Percentiles rank a stretch among this genome's conserved stretches.
phyloP scores from a whole-genome alignment of 2,329 filamentous ascomycete species.

The Amesomyces nigricolor region DNA sequence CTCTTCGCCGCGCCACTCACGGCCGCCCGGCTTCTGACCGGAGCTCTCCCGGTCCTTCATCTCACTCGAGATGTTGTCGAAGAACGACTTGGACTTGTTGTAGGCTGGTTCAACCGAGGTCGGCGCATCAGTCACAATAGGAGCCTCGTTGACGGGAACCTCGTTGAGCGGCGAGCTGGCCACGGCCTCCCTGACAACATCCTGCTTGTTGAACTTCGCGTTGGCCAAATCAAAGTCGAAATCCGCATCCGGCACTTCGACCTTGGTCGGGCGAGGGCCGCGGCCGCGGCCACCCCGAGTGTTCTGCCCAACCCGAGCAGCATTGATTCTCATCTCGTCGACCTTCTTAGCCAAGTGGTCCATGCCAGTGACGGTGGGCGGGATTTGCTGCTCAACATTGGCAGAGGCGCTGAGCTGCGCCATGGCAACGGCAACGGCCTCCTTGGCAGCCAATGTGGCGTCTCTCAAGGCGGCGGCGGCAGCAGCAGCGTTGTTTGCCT shows the following conservation, averaged over 20 bases:
- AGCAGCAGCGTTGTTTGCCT: conserved; percentile 33
- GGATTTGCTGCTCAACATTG: conserved; percentile 29
- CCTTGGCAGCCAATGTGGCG: conserved; percentile 68
- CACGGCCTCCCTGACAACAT: conserved; percentile 82
- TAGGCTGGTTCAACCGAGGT: conserved; percentile 54
- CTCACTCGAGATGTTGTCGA: conserved; percentile 97
- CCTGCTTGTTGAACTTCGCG: conserved; percentile 82
- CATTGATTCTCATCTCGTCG: conserved; percentile 67
- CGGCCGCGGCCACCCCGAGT: conserved; percentile 43
- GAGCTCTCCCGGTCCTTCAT: conserved; percentile 76
- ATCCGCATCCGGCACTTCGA: conserved; percentile 84
- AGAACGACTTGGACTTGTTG: conserved; percentile 87
- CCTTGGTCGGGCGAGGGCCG: conserved; percentile 53
- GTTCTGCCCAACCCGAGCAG: conserved; percentile 45
- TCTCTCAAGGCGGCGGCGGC: conserved; percentile 49
- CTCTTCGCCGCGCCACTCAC: conserved; percentile 87
- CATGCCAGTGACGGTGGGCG: conserved; percentile 41
- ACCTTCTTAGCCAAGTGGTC: conserved; percentile 72
- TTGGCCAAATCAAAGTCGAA: conserved; percentile 88
- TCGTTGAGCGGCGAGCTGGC: conserved; percentile 65
- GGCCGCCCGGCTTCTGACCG: conserved; percentile 64
- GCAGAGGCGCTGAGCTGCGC: conserved; percentile 54
- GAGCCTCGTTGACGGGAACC: conserved; percentile 35
- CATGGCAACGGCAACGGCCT: conserved; percentile 77
- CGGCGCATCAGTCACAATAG: conserved; percentile 35